phyloP scores from a whole-genome alignment of 2,329 filamentous ascomycete genomes.

The Trichoderma arundinaceum region DNA sequence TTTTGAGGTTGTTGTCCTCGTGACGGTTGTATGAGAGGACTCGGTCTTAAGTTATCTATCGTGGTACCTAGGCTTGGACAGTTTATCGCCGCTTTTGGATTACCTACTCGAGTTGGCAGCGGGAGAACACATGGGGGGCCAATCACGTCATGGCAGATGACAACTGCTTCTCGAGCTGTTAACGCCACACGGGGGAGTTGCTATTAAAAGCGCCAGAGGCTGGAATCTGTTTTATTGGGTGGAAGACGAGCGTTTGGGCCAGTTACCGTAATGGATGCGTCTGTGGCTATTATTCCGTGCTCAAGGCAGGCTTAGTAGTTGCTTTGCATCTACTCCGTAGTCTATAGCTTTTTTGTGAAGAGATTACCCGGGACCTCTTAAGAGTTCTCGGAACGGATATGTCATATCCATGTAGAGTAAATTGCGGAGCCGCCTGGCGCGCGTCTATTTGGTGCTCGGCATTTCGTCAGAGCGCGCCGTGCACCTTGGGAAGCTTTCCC shows the following conservation, averaged over 20 bases:
- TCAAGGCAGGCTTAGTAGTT: neutral
- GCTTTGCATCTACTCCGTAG: too few species aligned
- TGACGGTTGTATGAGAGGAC: conserved; percentile 16
- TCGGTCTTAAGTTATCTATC: conserved; percentile 20
- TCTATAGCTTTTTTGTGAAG: neutral
- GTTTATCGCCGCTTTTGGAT: conserved; percentile 17
- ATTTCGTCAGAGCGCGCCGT: conserved; percentile 25
- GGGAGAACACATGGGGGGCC: conserved; percentile 1
- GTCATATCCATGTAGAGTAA: neutral
- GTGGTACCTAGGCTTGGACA: neutral
- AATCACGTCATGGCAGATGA: conserved; percentile 29
- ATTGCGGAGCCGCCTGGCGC: conserved; percentile 30
- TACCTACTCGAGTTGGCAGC: conserved; percentile 15
- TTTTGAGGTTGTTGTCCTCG: conserved; percentile 6
- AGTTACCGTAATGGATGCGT: conserved; percentile 13
- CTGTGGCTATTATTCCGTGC: neutral
- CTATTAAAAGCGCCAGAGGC: neutral
- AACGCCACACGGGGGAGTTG: conserved; percentile 20
- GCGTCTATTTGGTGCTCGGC: conserved; percentile 19
- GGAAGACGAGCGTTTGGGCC: neutral
- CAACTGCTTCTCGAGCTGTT: neutral
- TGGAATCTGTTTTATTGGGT: neutral
- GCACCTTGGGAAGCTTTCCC: neutral
- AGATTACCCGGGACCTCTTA: conserved; percentile 5
- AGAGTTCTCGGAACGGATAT: neutral